Evolutionary conservation across 768 basidiomycete genomes (phyloP).

Genomic region (Tulasnella sp.): DNA sequence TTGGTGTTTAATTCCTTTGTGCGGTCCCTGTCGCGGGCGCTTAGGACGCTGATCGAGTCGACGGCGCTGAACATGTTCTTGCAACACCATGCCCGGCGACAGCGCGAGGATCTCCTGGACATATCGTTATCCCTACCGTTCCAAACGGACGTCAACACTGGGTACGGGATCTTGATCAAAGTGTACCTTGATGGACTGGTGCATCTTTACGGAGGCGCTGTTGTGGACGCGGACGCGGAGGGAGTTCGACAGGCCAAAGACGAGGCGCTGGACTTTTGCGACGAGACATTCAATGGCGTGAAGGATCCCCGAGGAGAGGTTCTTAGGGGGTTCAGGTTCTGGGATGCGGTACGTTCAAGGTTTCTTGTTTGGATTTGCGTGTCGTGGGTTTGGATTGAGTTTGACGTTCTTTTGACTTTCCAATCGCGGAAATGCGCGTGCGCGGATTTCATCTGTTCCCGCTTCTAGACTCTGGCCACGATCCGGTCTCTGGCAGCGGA

Average conservation of each 20-base stretch:
- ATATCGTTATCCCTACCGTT: slow-evolving; percentile 91
- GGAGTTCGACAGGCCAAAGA: slow-evolving; percentile 82
- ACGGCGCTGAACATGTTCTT: slow-evolving; percentile 92
- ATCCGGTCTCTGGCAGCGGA: slow-evolving; percentile 88
- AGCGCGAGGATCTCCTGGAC: slow-evolving; percentile 89
- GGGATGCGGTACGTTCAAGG: slow-evolving; percentile 82
- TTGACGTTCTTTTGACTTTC: slow-evolving; percentile 29
- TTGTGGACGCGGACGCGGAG: slow-evolving; percentile 74
- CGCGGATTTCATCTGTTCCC: neutral
- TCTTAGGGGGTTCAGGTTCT: slow-evolving; percentile 96
- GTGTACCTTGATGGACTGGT: slow-evolving; percentile 93
- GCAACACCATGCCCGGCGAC: slow-evolving; percentile 80
- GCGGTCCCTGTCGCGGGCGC: slow-evolving; percentile 84
- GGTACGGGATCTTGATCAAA: slow-evolving; percentile 96
- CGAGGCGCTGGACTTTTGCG: slow-evolving; percentile 87
- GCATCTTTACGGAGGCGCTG: slow-evolving; percentile 77
- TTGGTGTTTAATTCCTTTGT: slow-evolving; percentile 99
- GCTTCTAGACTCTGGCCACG: slow-evolving; percentile 56
- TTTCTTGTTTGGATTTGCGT: slow-evolving; percentile 8
- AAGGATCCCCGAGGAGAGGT: slow-evolving; percentile 86
- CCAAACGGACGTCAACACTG: slow-evolving; percentile 96
- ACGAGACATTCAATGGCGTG: slow-evolving; percentile 89
- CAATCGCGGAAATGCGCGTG: slow-evolving; percentile 23
- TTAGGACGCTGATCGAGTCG: slow-evolving; percentile 89
- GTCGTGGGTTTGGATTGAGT: slow-evolving; percentile 5